These are phyloP conservation scores for Xylaria castorea DNA, from an alignment of 495 filamentous ascomycete species.

Conservation along the genomic window DNA sequence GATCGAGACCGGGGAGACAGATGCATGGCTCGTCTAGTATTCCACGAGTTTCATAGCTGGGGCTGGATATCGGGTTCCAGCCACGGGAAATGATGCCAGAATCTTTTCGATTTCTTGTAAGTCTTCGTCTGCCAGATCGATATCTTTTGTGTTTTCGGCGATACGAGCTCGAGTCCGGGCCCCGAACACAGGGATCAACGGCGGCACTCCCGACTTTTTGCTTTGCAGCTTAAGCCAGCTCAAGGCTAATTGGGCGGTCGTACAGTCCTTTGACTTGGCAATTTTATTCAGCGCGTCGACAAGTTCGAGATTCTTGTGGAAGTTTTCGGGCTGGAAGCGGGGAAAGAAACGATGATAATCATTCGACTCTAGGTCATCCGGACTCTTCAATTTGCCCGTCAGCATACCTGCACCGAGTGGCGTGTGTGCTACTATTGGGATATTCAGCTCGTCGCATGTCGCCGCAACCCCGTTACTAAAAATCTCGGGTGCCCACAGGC, in stretches of 20 bases:
- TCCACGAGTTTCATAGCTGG: slow-evolving; percentile 1
- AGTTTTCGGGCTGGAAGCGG: slow-evolving; percentile 67
- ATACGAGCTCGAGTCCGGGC: slow-evolving; percentile 51
- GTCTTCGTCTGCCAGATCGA: background rate
- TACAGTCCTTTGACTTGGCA: slow-evolving; percentile 66
- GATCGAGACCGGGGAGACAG: no score
- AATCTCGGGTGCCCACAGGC: slow-evolving; percentile 67
- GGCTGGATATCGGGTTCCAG: slow-evolving; percentile 6
- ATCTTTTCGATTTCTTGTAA: background rate
- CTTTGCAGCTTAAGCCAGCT: slow-evolving; percentile 58
- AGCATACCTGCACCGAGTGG: slow-evolving; percentile 43
- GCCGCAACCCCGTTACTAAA: slow-evolving; percentile 68
- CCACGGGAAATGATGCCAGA: background rate
- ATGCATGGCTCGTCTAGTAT: background rate
- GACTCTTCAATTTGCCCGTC: slow-evolving; percentile 63
- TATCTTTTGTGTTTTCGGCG: slow-evolving; percentile 38
- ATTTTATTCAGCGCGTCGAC: slow-evolving; percentile 66
- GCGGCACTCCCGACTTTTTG: background rate
- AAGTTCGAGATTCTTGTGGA: slow-evolving; percentile 70
- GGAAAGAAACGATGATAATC: slow-evolving; percentile 61
- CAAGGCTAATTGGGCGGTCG: slow-evolving; percentile 70
- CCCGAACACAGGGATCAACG: slow-evolving; percentile 76
- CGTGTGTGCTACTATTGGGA: slow-evolving; percentile 68
- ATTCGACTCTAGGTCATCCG: slow-evolving; percentile 62
- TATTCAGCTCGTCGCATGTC: slow-evolving; percentile 67